Percentiles rank a stretch among this genome's conserved stretches.
Conservation (phyloP, 768 basidiomycete species). For the Hygrocybe punicea region DNA sequence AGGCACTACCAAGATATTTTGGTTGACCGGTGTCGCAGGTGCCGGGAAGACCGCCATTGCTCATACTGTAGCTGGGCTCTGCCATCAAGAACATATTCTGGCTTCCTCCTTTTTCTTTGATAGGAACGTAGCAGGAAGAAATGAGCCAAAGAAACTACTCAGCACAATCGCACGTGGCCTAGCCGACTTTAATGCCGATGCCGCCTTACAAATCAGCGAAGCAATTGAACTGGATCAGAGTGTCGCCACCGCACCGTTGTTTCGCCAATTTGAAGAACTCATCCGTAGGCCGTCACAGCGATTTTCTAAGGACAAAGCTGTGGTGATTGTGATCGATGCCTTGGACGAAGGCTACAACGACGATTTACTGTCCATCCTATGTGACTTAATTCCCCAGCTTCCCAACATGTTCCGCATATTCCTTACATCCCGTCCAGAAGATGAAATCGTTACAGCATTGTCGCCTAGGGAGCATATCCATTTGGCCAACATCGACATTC, state of each 20-base stretch:
- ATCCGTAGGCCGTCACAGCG: not conserved
- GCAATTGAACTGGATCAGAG: not conserved
- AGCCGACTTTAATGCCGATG: not conserved
- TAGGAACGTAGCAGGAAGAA: not conserved
- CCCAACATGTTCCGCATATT: slow-evolving; percentile 16
- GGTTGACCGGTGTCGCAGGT: slow-evolving; percentile 15
- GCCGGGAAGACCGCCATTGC: slow-evolving; percentile 19
- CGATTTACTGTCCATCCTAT: slow-evolving; percentile 10
- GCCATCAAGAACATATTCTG: slow-evolving; percentile 7
- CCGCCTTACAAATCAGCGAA: not conserved
- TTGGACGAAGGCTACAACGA: slow-evolving; percentile 20
- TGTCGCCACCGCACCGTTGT: not conserved
- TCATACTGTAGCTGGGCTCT: slow-evolving; percentile 12
- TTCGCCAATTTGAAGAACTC: slow-evolving; percentile 1
- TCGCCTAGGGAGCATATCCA: not conserved
- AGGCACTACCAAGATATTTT: slow-evolving; percentile 5
- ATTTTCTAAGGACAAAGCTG: no score
- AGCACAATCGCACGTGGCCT: slow-evolving; percentile 10
- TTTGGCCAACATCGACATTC: not conserved
- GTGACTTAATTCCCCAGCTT: slow-evolving; percentile 5
- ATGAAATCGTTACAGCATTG: slow-evolving; percentile 10
- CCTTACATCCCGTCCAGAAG: slow-evolving; percentile 15
- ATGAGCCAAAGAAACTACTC: slow-evolving; percentile 7
- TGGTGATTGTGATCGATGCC: slow-evolving; percentile 21
- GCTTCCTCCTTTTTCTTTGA: slow-evolving; percentile 16